Conservation (phyloP, 495 filamentous ascomycete species). For the Pseudotulostoma volvatum region DNA sequence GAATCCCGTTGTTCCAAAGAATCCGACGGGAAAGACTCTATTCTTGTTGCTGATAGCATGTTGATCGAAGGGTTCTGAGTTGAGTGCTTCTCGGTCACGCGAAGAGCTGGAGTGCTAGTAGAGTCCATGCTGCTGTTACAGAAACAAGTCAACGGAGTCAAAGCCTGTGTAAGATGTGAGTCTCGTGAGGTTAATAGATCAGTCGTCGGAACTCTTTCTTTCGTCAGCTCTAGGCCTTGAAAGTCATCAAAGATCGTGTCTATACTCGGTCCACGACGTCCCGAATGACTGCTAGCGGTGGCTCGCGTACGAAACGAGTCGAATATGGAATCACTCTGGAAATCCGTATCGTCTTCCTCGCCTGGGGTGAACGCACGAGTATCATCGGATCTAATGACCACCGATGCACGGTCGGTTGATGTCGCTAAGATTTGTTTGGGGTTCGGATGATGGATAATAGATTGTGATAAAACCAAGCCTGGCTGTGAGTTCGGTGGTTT, state of each 20-base stretch:
- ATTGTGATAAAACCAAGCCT: not conserved
- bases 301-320: slow-evolving; percentile 77
- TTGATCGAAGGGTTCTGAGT: not conserved
- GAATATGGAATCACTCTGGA: slow-evolving; percentile 77
- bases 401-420: slow-evolving; percentile 60
- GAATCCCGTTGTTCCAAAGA: not conserved
- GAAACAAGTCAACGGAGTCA: not conserved
- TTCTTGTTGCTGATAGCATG: not conserved
- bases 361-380: slow-evolving; percentile 55
- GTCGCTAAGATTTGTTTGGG: slow-evolving; percentile 32
- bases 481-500: not conserved
- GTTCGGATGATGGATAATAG: slow-evolving; percentile 18
- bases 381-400: slow-evolving; percentile 73
- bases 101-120: not conserved
- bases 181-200: slow-evolving; percentile 31
- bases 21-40: not conserved
- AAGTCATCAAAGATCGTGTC: slow-evolving; percentile 81
- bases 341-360: slow-evolving; percentile 76
- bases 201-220: slow-evolving; percentile 42
- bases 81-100: not conserved
- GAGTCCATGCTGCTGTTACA: not conserved
- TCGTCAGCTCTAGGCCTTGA: slow-evolving; percentile 36
- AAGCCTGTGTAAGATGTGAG: slow-evolving; percentile 5
- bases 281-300: slow-evolving; percentile 40
- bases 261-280: slow-evolving; percentile 41